These are phyloP conservation scores for Chloranthus sessilifolius DNA, from an alignment of 164 flowering plant genomes.

Conservation along the genomic window DNA sequence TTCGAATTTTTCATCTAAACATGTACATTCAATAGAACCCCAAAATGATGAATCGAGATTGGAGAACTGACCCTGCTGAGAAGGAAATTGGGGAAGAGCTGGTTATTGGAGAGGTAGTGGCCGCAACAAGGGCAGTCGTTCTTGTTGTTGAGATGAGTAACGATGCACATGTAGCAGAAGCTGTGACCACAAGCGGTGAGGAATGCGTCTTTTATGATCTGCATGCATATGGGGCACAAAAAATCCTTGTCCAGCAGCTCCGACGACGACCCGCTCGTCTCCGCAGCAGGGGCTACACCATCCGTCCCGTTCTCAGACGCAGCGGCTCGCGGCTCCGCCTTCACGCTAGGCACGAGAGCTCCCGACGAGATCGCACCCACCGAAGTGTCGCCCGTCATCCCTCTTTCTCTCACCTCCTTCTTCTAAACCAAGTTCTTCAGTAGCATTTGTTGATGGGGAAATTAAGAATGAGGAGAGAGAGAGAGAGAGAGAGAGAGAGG, in stretches of 20 bases:
- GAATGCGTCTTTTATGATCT: conserved; percentile 87
- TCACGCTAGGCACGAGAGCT: conserved; percentile 59
- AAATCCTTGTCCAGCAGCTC: conserved; percentile 62
- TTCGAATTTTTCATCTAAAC: no score
- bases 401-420: conserved; percentile 10
- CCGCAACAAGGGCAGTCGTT: conserved; percentile 92
- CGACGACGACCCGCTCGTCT: conserved; percentile 4
- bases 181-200: conserved; percentile 93
- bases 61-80: conserved; percentile 65
- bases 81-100: conserved; percentile 79
- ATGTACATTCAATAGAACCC: no score
- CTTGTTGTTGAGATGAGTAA: conserved; percentile 84
- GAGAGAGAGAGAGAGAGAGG: not conserved
- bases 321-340: conserved; percentile 23
- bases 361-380: conserved; percentile 44
- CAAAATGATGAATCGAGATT: no score
- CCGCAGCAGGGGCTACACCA: conserved; percentile 7
- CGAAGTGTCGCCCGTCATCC: no score
- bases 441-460: not conserved
- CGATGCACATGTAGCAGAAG: conserved; percentile 94
- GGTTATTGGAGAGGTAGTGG: conserved; percentile 52
- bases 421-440: not conserved
- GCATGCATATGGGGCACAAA: conserved; percentile 94
- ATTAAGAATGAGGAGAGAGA: not conserved
- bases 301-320: conserved; percentile 1